phyloP scores from a whole-genome alignment of 371 early-diverging fungal genomes.

The Actinomucor elegans region DNA sequence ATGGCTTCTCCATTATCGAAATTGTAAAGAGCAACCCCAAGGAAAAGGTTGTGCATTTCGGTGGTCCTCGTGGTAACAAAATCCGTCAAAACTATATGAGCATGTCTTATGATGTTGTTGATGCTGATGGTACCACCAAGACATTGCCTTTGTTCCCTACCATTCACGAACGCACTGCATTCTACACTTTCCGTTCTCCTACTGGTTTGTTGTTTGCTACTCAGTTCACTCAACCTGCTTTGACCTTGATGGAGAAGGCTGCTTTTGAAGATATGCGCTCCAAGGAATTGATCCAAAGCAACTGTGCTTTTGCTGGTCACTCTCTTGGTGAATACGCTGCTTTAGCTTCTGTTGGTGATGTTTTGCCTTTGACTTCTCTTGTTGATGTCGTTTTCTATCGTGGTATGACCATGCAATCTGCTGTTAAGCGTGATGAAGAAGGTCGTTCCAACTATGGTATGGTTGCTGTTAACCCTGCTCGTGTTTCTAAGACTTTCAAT shows the following conservation, averaged over 20 bases:
- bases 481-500: conserved; percentile 85
- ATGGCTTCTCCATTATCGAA: conserved; percentile 90
- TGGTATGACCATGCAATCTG: conserved; percentile 96
- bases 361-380: conserved; percentile 82
- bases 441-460: conserved; percentile 94
- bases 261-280: conserved; percentile 91
- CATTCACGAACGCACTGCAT: conserved; percentile 78
- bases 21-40: conserved; percentile 94
- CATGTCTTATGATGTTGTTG: conserved; percentile 89
- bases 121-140: conserved; percentile 68
- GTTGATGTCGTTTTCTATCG: conserved; percentile 96
- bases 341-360: conserved; percentile 87
- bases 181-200: conserved; percentile 90
- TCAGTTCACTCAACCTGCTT: conserved; percentile 94
- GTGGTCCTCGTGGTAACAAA: conserved; percentile 86
- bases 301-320: conserved; percentile 94
- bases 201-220: conserved; percentile 92
- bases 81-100: conserved; percentile 89
- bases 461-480: conserved; percentile 92
- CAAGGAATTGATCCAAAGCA: conserved; percentile 81
- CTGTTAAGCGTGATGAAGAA: conserved; percentile 81
- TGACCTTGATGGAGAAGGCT: conserved; percentile 93
- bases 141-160: conserved; percentile 89
- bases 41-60: conserved; percentile 91
- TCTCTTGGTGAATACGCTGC: conserved; percentile 96